Evolutionary conservation across 306 rosid species (phyloP).

Genomic region (Abrus precatorius): DNA sequence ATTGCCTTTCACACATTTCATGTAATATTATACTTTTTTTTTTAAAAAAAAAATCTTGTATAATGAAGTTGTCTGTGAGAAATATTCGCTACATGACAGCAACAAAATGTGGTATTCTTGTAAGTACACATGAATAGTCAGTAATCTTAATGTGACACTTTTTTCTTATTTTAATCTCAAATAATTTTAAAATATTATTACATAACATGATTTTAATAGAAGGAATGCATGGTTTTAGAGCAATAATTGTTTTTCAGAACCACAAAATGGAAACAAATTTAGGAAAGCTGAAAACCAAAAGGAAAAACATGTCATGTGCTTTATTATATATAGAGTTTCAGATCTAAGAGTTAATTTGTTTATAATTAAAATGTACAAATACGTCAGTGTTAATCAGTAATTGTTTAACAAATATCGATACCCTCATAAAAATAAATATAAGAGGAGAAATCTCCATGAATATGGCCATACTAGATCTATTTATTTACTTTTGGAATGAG

Average conservation of each 20-base stretch:
- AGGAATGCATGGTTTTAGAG: not conserved
- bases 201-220: not conserved
- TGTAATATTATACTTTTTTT: no score
- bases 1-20: no score
- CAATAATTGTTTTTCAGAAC: not conserved
- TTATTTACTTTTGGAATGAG: not conserved
- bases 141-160: not conserved
- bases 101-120: no score
- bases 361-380: not conserved
- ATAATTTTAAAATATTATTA: not conserved
- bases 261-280: not conserved
- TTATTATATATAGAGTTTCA: not conserved
- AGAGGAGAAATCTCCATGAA: not conserved
- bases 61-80: no score
- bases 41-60: no score
- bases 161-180: not conserved
- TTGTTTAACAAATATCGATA: not conserved
- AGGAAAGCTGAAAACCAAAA: conserved; percentile 9
- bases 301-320: conserved; percentile 6
- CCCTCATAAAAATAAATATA: not conserved
- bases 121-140: not conserved
- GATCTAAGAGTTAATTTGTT: not conserved
- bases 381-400: not conserved
- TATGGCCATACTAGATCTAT: not conserved
- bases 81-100: no score